phyloP scores from a whole-genome alignment of 2,329 filamentous ascomycete species.

The Epichloe glyceriae region DNA sequence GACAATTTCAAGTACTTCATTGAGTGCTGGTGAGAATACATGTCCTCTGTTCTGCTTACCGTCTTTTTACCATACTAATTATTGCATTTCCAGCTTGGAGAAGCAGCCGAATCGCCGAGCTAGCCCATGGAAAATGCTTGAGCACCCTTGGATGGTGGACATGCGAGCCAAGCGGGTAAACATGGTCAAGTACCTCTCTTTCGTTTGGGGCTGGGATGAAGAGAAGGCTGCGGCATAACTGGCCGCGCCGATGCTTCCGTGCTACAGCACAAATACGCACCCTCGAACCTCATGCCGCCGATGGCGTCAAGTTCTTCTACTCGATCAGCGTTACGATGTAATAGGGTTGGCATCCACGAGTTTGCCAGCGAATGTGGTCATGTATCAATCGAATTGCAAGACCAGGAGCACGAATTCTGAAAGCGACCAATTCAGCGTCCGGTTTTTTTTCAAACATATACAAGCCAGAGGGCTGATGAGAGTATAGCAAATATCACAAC shows the following conservation, averaged over 20 bases:
- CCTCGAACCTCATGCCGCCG: neutral
- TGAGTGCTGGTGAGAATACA: conserved; percentile 76
- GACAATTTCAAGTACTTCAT: conserved; percentile 99
- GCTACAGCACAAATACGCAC: neutral
- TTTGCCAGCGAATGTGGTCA: neutral
- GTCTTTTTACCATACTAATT: conserved; percentile 11
- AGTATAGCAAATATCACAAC: neutral
- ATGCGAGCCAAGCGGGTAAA: conserved; percentile 95
- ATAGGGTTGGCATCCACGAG: neutral
- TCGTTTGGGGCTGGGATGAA: conserved; percentile 97
- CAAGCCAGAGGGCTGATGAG: neutral
- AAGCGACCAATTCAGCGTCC: neutral
- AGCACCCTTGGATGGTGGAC: conserved; percentile 97
- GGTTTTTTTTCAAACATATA: neutral
- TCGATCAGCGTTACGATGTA: neutral
- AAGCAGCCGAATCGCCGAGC: conserved; percentile 81
- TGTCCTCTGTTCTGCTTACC: neutral
- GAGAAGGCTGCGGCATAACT: conserved; percentile 5
- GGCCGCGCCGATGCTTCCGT: neutral
- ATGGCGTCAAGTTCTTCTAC: neutral
- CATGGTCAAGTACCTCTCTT: conserved; percentile 85
- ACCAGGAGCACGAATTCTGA: neutral
- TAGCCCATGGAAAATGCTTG: conserved; percentile 95
- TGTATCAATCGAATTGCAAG: neutral
- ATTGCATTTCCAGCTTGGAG: conserved; percentile 55